Evolutionary conservation across 176 grass and related monocot genomes (phyloP).

Genomic region (Rhipidocladum racemiflorum): DNA sequence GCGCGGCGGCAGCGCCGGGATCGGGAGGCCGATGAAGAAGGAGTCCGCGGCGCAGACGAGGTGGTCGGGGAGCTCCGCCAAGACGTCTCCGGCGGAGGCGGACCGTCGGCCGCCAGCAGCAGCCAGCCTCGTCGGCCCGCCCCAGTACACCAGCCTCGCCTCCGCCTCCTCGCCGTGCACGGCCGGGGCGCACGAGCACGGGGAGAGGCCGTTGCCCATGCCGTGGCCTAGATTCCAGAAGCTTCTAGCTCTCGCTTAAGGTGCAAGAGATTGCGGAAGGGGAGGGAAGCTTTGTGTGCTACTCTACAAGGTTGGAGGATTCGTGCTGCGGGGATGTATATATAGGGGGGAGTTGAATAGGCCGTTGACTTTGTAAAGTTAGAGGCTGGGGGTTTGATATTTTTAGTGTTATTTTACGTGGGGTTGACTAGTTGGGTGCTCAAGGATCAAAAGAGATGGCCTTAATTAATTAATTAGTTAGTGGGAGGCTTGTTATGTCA

Average conservation of each 20-base stretch:
- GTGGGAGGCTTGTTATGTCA: slow-evolving; percentile 29
- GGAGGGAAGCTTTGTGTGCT: neutral
- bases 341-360: slow-evolving; percentile 32
- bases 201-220: slow-evolving; percentile 84
- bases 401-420: neutral
- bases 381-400: slow-evolving; percentile 14
- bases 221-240: slow-evolving; percentile 16
- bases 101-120: slow-evolving; percentile 1
- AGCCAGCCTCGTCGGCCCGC: slow-evolving; percentile 37
- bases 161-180: neutral
- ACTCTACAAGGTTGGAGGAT: neutral
- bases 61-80: slow-evolving; percentile 45
- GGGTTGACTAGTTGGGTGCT: slow-evolving; percentile 30
- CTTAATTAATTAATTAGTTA: neutral
- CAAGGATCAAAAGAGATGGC: slow-evolving; percentile 7
- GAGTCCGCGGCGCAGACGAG: slow-evolving; percentile 62
- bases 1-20: slow-evolving; percentile 49
- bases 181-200: slow-evolving; percentile 39
- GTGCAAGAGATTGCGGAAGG: neutral
- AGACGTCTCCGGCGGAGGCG: slow-evolving; percentile 53
- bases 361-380: slow-evolving; percentile 51
- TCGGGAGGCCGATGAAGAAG: slow-evolving; percentile 79
- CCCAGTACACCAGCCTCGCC: slow-evolving; percentile 65
- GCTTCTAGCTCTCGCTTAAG: slow-evolving; percentile 22
- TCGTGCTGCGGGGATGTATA: slow-evolving; percentile 25